A percentile compares a stretch with the other conserved stretches of the same genome.
Evolutionary conservation across 2,329 filamentous ascomycete species (phyloP).

Genomic region (Colletotrichum liaoningense): DNA sequence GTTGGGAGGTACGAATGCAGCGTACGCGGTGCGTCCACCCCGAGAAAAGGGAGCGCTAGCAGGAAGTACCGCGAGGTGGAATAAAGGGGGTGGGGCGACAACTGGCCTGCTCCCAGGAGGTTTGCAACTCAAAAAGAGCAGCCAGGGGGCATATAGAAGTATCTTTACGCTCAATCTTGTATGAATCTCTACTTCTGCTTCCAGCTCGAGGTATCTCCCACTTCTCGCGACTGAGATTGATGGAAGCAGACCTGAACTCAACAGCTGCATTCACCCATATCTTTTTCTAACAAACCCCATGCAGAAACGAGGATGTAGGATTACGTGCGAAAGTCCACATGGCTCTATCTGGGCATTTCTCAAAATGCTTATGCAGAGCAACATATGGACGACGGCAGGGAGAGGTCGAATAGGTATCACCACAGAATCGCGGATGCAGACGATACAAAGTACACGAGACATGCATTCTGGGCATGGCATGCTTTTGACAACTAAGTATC

Average conservation of each 20-base stretch:
- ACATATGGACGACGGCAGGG: not conserved
- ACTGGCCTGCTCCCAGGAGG: conserved; percentile 26
- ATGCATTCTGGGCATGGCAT: not conserved
- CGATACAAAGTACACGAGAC: not conserved
- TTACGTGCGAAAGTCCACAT: not conserved
- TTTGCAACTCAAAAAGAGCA: conserved; percentile 20
- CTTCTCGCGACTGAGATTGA: not conserved
- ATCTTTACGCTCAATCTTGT: not conserved
- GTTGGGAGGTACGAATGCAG: conserved; percentile 31
- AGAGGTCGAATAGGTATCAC: not conserved
- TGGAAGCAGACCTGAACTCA: not conserved
- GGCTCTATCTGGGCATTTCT: not conserved
- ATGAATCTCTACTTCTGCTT: not conserved
- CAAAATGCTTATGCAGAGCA: not conserved
- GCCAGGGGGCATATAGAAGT: not conserved
- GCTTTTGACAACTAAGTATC: conserved; percentile 4
- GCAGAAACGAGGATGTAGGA: not conserved
- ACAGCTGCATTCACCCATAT: not conserved
- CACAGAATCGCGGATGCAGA: not conserved
- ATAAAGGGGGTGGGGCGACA: conserved; percentile 26
- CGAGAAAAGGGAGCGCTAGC: conserved; percentile 26
- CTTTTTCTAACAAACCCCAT: not conserved
- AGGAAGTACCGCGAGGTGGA: conserved; percentile 18
- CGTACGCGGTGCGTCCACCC: conserved; percentile 9
- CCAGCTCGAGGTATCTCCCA: not conserved